A percentile compares a stretch with the other conserved stretches of the same genome.
These are phyloP conservation scores for Eimeria nieschulzi DNA, from an alignment of 169 alveolate species.

Conservation along the genomic window DNA sequence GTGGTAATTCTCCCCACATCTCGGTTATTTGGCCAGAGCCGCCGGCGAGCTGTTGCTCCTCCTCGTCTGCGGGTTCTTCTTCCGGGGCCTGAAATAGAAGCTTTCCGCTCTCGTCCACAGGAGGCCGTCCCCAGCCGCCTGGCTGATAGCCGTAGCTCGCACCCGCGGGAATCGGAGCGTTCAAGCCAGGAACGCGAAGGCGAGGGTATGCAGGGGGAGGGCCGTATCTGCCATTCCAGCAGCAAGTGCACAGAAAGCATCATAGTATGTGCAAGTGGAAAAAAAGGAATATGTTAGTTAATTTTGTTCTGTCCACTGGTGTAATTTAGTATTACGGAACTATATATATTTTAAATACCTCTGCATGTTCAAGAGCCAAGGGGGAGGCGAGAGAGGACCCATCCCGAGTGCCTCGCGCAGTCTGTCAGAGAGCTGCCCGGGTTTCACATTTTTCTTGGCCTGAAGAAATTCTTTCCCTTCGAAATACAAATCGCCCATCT, in stretches of 20 bases:
- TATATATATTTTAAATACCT: slow-evolving; percentile 77
- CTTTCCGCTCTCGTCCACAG: slow-evolving; percentile 61
- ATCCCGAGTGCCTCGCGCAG: slow-evolving; percentile 96
- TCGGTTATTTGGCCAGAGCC: not conserved
- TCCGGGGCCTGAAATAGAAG: slow-evolving; percentile 37
- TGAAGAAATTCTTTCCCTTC: slow-evolving; percentile 98
- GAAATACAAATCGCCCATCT: slow-evolving; percentile 95
- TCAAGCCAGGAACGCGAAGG: slow-evolving; percentile 96
- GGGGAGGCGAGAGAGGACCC: slow-evolving; percentile 95
- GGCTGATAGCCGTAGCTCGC: slow-evolving; percentile 89
- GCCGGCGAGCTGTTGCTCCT: not conserved
- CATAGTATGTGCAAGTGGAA: not conserved
- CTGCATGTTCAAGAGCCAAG: slow-evolving; percentile 98
- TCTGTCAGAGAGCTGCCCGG: slow-evolving; percentile 95
- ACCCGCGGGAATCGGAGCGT: slow-evolving; percentile 92
- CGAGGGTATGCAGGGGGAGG: slow-evolving; percentile 99
- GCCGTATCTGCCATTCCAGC: slow-evolving; percentile 87
- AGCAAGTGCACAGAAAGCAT: not conserved
- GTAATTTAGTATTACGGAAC: not conserved
- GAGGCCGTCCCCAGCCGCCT: slow-evolving; percentile 93
- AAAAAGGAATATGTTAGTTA: not conserved
- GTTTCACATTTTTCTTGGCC: slow-evolving; percentile 92
- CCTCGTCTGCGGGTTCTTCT: slow-evolving; percentile 1
- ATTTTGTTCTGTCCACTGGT: too few relatives aligned
- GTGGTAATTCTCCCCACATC: slow-evolving; percentile 64